phyloP scores from a whole-genome alignment of 306 rosid genomes.

The Glycyrrhiza uralensis region DNA sequence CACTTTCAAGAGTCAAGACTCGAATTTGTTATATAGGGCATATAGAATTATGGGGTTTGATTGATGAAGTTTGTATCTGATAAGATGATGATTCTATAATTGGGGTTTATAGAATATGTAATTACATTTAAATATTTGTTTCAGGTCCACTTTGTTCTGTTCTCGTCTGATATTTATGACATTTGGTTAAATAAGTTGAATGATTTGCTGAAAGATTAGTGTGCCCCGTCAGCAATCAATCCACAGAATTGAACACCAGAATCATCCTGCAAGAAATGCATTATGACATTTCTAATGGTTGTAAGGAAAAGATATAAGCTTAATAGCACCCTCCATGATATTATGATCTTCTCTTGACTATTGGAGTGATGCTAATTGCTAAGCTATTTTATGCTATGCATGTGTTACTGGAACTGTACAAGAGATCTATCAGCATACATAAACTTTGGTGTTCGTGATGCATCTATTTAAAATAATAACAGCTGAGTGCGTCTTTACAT shows the following conservation, averaged over 20 bases:
- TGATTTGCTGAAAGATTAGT: constrained; percentile 50
- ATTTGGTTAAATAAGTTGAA: constrained; percentile 61
- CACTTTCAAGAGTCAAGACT: background rate
- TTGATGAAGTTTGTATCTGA: background rate
- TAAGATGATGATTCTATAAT: background rate
- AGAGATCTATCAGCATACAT: background rate
- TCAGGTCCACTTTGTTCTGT: constrained; percentile 84
- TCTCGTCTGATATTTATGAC: constrained; percentile 47
- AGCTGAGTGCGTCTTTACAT: background rate
- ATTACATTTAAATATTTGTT: background rate
- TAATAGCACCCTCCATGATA: background rate
- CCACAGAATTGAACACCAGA: background rate
- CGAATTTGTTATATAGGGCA: background rate
- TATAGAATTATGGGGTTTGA: no score
- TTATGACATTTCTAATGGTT: background rate
- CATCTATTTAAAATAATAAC: background rate
- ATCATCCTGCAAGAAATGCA: background rate
- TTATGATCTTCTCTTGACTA: background rate
- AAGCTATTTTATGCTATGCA: background rate
- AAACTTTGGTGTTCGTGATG: background rate
- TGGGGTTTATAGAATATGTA: constrained; percentile 3
- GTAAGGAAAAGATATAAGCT: background rate
- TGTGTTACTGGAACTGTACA: background rate
- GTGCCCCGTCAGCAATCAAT: background rate
- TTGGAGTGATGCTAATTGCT: background rate